A percentile compares a stretch with the other conserved stretches of the same genome.
Evolutionary conservation across 768 basidiomycete species (phyloP).

Genomic region (Naematelia encephala): DNA sequence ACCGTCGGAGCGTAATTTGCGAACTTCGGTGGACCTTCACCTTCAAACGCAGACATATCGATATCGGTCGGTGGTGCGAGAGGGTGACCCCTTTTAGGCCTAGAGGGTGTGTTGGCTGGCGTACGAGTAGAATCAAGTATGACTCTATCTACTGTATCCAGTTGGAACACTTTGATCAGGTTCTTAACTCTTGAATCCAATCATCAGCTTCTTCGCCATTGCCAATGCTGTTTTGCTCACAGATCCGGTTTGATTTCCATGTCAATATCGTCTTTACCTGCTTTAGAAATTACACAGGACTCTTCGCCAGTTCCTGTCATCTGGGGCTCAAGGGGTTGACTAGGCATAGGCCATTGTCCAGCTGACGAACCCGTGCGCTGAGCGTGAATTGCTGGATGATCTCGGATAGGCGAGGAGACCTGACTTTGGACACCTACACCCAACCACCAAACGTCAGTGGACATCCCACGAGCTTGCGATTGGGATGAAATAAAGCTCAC

Average conservation of each 20-base stretch:
- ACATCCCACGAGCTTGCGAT: background rate
- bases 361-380: constrained; percentile 15
- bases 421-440: constrained; percentile 14
- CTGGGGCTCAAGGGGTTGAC: constrained; percentile 15
- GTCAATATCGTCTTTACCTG: constrained; percentile 8
- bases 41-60: background rate
- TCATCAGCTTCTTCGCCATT: too few species aligned
- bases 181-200: constrained; percentile 19
- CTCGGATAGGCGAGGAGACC: constrained; percentile 18
- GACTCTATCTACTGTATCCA: constrained; percentile 14
- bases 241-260: constrained; percentile 11
- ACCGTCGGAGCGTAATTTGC: background rate
- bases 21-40: background rate
- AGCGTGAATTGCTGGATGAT: constrained; percentile 23
- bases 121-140: constrained; percentile 1
- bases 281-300: constrained; percentile 9
- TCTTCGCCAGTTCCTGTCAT: constrained; percentile 5
- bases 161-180: constrained; percentile 25
- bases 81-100: background rate
- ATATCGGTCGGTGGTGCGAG: background rate
- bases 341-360: constrained; percentile 13
- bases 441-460: background rate
- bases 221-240: too few species aligned
- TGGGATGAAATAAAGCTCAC: constrained; percentile 4
- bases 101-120: background rate